Percentiles rank a stretch among this genome's conserved stretches.
These are phyloP conservation scores for Lantana camara DNA, from an alignment of 257 asterid species.

Conservation along the genomic window DNA sequence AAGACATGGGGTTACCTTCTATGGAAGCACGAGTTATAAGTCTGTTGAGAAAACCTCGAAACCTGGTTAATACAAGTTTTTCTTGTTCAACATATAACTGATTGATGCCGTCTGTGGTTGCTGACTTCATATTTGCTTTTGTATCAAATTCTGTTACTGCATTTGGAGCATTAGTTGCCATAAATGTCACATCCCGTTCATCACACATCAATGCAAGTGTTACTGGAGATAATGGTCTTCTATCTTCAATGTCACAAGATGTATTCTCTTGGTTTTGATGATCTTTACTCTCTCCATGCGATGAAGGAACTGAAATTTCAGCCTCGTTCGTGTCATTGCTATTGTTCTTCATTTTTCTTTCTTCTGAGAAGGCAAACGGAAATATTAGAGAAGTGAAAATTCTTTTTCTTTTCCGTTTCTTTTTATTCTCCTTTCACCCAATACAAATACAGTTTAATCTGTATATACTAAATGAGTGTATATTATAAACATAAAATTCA, in stretches of 20 bases:
- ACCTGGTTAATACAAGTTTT: slow-evolving; percentile 51
- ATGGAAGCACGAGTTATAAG: slow-evolving; percentile 49
- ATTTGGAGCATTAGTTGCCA: slow-evolving; percentile 27
- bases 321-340: slow-evolving; percentile 27
- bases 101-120: slow-evolving; percentile 26
- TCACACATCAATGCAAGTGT: slow-evolving; percentile 62
- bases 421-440: no score
- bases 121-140: slow-evolving; percentile 20
- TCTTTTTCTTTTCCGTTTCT: no score
- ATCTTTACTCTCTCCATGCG: slow-evolving; percentile 29
- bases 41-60: slow-evolving; percentile 50
- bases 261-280: slow-evolving; percentile 33
- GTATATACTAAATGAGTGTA: not conserved
- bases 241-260: slow-evolving; percentile 26
- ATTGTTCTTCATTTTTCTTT: slow-evolving; percentile 24
- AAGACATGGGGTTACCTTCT: slow-evolving; percentile 39
- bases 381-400: not conserved
- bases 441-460: no score
- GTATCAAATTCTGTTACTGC: slow-evolving; percentile 25
- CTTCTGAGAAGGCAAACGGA: slow-evolving; percentile 35
- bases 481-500: slow-evolving; percentile 1
- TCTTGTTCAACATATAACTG: slow-evolving; percentile 61
- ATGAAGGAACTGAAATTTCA: slow-evolving; percentile 31
- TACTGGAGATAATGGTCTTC: slow-evolving; percentile 60
- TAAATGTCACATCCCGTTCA: slow-evolving; percentile 42